phyloP scores from a whole-genome alignment of 371 early-diverging fungal species.

The Rhizopus delemar region DNA sequence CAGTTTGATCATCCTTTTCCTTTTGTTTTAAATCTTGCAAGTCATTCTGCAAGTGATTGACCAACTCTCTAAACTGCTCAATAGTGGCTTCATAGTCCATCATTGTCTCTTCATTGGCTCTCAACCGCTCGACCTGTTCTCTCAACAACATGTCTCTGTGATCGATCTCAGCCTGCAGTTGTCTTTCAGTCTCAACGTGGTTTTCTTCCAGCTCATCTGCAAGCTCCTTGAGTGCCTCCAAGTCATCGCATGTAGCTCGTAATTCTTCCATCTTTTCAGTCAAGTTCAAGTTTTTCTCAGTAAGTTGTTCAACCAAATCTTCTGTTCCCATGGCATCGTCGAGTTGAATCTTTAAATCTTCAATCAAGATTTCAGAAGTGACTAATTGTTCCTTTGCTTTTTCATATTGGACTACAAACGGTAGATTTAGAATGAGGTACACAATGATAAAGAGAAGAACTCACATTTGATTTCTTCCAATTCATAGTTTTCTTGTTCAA shows the following conservation, averaged over 20 bases:
- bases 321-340: slow-evolving; percentile 84
- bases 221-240: slow-evolving; percentile 87
- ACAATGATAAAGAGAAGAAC: too few relatives aligned
- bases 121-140: slow-evolving; percentile 63
- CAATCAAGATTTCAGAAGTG: slow-evolving; percentile 68
- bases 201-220: slow-evolving; percentile 92
- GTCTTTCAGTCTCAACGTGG: slow-evolving; percentile 84
- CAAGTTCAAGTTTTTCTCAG: slow-evolving; percentile 77
- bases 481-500: slow-evolving; percentile 71
- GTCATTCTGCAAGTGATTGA: slow-evolving; percentile 73
- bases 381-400: slow-evolving; percentile 58
- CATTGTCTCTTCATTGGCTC: slow-evolving; percentile 73
- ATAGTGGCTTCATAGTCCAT: slow-evolving; percentile 87
- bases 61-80: slow-evolving; percentile 84
- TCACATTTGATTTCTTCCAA: slow-evolving; percentile 16
- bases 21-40: slow-evolving; percentile 67
- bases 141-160: slow-evolving; percentile 70
- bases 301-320: slow-evolving; percentile 77
- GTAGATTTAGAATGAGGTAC: neutral
- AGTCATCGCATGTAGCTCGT: slow-evolving; percentile 75
- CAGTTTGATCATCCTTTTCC: slow-evolving; percentile 57
- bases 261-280: slow-evolving; percentile 79
- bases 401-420: slow-evolving; percentile 44
- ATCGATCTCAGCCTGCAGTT: slow-evolving; percentile 83
- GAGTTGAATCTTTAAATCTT: slow-evolving; percentile 79